A percentile compares a stretch with the other conserved stretches of the same genome.
Conservation (phyloP, 176 grass and related monocot species). For the Oryza brachyantha region DNA sequence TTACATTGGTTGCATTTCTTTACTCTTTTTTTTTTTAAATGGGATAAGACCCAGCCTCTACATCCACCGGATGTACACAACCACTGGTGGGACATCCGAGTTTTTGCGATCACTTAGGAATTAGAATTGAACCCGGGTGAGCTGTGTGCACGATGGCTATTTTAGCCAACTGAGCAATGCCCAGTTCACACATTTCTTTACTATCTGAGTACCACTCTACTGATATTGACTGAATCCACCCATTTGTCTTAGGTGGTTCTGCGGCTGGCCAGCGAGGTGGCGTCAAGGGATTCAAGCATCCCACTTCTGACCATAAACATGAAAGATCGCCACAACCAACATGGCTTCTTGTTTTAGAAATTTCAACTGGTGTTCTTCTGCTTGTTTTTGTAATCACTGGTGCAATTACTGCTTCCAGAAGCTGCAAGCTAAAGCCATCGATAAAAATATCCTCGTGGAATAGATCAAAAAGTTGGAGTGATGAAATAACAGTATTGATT, state of each 20-base stretch:
- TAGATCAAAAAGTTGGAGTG: constrained; percentile 59
- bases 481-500: constrained; percentile 67
- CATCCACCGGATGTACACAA: no score
- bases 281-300: constrained; percentile 37
- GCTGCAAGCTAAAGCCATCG: constrained; percentile 63
- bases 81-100: no score
- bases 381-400: constrained; percentile 65
- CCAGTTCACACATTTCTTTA: background rate
- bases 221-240: constrained; percentile 22
- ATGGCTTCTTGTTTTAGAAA: constrained; percentile 95
- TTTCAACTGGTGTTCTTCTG: constrained; percentile 74
- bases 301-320: constrained; percentile 44
- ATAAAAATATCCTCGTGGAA: constrained; percentile 71
- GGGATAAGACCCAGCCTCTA: no score
- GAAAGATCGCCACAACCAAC: constrained; percentile 54
- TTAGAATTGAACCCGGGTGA: no score
- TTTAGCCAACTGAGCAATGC: no score
- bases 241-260: constrained; percentile 49
- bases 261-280: constrained; percentile 43
- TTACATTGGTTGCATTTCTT: background rate
- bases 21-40: no score
- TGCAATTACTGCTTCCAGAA: constrained; percentile 66
- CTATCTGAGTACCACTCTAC: background rate
- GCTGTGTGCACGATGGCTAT: no score
- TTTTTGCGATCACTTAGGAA: no score